Percentiles rank a stretch among this genome's conserved stretches.
phyloP scores from a whole-genome alignment of 148 eudicot genomes.

The Spergularia marina region DNA sequence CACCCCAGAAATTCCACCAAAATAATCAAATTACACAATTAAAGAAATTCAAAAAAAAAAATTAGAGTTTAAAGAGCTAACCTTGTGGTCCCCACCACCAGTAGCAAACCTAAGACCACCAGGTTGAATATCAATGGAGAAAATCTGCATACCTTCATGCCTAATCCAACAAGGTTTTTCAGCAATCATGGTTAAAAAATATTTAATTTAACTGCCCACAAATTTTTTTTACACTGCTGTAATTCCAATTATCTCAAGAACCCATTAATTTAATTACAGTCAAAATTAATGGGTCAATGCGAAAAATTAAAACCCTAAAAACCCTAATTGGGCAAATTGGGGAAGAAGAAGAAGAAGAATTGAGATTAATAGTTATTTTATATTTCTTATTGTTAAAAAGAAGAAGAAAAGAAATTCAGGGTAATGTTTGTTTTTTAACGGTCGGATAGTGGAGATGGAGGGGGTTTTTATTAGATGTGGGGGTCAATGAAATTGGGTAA shows the following conservation, averaged over 20 bases:
- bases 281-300: background rate
- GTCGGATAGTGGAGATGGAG: conserved; percentile 1
- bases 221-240: background rate
- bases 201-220: conserved; percentile 10
- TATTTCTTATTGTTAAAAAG: background rate
- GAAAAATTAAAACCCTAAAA: conserved; percentile 16
- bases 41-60: background rate
- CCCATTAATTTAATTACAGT: conserved; percentile 22
- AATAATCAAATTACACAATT: background rate
- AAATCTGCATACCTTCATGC: conserved; percentile 89
- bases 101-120: conserved; percentile 89
- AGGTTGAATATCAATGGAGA: conserved; percentile 96
- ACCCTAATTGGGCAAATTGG: conserved; percentile 16
- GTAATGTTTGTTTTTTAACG: background rate
- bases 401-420: too few species aligned
- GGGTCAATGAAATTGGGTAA: background rate
- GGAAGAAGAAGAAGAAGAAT: background rate
- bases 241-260: background rate
- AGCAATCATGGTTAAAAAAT: conserved; percentile 51
- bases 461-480: background rate
- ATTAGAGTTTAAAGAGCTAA: conserved; percentile 14
- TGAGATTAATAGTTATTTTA: conserved; percentile 1
- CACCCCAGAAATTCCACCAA: background rate
- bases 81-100: conserved; percentile 99
- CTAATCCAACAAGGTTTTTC: conserved; percentile 93